phyloP scores from a whole-genome alignment of 495 filamentous ascomycete species.

The Neurospora cerealis region DNA sequence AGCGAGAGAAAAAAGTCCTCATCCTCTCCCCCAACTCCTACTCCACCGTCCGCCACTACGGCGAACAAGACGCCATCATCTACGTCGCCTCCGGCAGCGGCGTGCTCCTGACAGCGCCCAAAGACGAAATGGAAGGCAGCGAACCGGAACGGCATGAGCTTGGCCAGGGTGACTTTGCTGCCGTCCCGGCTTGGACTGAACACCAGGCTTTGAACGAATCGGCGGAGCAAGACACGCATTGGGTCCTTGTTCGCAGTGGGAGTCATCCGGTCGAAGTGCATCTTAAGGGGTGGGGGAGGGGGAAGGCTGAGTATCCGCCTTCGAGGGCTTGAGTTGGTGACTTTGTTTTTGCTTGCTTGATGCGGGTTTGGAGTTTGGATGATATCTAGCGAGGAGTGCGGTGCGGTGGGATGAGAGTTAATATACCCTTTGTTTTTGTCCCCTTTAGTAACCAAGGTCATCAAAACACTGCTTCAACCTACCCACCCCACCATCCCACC shows the following conservation, averaged over 20 bases:
- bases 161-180: constrained; percentile 50
- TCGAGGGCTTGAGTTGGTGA: not conserved
- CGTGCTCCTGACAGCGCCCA: constrained; percentile 22
- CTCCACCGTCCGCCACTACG: constrained; percentile 34
- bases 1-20: constrained; percentile 29
- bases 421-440: not conserved
- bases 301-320: constrained; percentile 13
- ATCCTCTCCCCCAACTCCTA: constrained; percentile 31
- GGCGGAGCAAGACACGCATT: constrained; percentile 42
- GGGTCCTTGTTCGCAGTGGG: constrained; percentile 52
- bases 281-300: constrained; percentile 46
- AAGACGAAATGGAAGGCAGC: constrained; percentile 21
- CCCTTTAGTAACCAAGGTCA: not conserved
- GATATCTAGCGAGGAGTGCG: not conserved
- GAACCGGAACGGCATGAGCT: constrained; percentile 42
- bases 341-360: no score
- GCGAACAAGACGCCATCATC: constrained; percentile 42
- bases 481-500: not conserved
- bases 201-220: constrained; percentile 59
- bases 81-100: constrained; percentile 34
- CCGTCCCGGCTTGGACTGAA: constrained; percentile 54
- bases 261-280: constrained; percentile 46
- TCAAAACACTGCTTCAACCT: constrained; percentile 25
- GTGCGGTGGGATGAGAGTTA: not conserved
- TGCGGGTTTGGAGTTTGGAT: no score